Base-by-base conservation (phyloP, 495 filamentous ascomycete species). In the Staphylotrichum tortipilum region DNA sequence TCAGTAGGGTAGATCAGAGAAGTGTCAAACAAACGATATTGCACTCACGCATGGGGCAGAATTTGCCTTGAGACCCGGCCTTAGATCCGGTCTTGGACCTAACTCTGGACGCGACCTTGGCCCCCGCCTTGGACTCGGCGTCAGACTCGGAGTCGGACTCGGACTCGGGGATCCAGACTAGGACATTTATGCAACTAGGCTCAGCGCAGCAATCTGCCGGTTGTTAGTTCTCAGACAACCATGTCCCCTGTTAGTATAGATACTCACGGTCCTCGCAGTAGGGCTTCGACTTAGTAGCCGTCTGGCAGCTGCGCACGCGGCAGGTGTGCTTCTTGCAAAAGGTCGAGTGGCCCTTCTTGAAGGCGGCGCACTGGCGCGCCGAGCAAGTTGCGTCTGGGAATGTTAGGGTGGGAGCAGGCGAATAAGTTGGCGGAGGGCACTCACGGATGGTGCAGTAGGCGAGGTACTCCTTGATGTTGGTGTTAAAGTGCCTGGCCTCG, bases 321-420 rank as follows among this genome's bases (percentile, higher is more conserved):
- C 65, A 69, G 0, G 63, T 65, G 29, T 69, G 65, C 1, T 33
- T 45, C 0, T 41, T 34, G 15, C 66, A 69, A n/a, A 58, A 57
- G 0, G 28, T 10, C 0, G 59, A 64, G 3, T 43, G 42, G 0
- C 53, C 41, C 0, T 30, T 6, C 52, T 62, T 66, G 18, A 43
- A 40, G 10, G 47, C 40, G 1, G 15, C 26, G 26, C 66, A 69
- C 3, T 41, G 45, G 9, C 30, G 19, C 7, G 39, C 52, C 2
- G 57, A 40, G 49, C 66, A 69, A 29, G 42, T 54, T 28, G 56
- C 62, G 15, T 68, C 66, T 69, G 43, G n/a, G 2, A 6, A 12
- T 14, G n/a, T 19, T 22, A 22, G 30, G 12, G 21, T 50, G 3
- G 12, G 6, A 4, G 3, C 18, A 2, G 12, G 14, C 1, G 18